Percentiles rank a stretch among this genome's conserved stretches.
Conservation (phyloP, 805 yeast genomes). For the Ogataea saltuana region DNA sequence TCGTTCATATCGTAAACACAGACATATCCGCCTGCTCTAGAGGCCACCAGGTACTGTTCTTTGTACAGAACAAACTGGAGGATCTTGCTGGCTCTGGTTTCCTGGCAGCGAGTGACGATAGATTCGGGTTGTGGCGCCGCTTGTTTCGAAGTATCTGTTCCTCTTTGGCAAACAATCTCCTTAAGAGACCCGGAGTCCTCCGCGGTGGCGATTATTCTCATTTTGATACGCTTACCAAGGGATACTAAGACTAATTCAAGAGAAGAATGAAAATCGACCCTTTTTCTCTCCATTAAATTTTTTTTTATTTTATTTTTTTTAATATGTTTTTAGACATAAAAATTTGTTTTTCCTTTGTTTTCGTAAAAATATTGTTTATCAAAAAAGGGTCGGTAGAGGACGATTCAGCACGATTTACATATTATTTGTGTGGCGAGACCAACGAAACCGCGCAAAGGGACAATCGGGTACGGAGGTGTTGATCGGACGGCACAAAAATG, state of each 20-base stretch:
- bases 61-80: conserved; percentile 33
- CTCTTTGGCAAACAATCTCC: conserved; percentile 61
- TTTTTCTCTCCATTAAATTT: not conserved
- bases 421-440: too few relatives aligned
- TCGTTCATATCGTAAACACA: conserved; percentile 38
- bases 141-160: conserved; percentile 79
- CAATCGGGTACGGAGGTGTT: too few relatives aligned
- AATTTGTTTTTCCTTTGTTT: not conserved
- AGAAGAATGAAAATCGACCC: not conserved
- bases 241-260: not conserved
- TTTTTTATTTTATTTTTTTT: not conserved
- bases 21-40: conserved; percentile 46
- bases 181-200: conserved; percentile 69
- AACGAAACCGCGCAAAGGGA: too few relatives aligned
- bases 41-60: conserved; percentile 40
- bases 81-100: conserved; percentile 38
- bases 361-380: not conserved
- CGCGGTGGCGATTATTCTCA: conserved; percentile 47
- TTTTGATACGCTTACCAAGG: conserved; percentile 45
- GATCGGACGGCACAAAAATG: not conserved
- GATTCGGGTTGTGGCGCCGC: conserved; percentile 64
- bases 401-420: conserved; percentile 1
- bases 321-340: not conserved
- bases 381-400: not conserved
- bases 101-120: conserved; percentile 37